Conservation (phyloP, 306 rosid species). For the Hippophae gyantsensis region DNA sequence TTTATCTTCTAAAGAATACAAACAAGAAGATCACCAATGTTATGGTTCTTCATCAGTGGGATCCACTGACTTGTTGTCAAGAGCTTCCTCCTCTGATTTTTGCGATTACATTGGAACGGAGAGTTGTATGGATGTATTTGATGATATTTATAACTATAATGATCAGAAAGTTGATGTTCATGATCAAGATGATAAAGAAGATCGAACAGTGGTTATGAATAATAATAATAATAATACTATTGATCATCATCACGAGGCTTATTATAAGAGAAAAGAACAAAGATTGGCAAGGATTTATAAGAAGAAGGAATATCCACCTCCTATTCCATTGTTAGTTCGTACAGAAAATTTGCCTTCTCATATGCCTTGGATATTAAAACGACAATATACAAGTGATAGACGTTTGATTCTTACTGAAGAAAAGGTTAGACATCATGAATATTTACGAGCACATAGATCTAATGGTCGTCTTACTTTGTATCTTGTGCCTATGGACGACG, state of each 20-base stretch:
- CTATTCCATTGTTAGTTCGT: constrained; percentile 43
- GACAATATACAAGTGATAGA: constrained; percentile 54
- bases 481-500: constrained; percentile 36
- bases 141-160: neutral
- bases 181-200: neutral
- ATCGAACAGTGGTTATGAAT: too few species aligned
- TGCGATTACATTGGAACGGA: constrained; percentile 52
- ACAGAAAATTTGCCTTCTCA: constrained; percentile 46
- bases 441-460: constrained; percentile 48
- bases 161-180: neutral
- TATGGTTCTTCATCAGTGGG: neutral
- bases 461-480: constrained; percentile 65
- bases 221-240: neutral
- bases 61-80: constrained; percentile 6
- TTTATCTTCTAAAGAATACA: neutral
- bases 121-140: constrained; percentile 45
- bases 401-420: constrained; percentile 54
- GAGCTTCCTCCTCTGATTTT: neutral
- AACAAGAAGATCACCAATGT: neutral
- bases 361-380: constrained; percentile 60
- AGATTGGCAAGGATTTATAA: neutral
- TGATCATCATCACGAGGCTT: too few species aligned
- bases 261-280: neutral
- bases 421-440: constrained; percentile 51
- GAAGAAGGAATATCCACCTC: constrained; percentile 52